These are phyloP conservation scores for Sordariomycetes sp. DNA, from an alignment of 2,329 filamentous ascomycete species.

Conservation along the genomic window DNA sequence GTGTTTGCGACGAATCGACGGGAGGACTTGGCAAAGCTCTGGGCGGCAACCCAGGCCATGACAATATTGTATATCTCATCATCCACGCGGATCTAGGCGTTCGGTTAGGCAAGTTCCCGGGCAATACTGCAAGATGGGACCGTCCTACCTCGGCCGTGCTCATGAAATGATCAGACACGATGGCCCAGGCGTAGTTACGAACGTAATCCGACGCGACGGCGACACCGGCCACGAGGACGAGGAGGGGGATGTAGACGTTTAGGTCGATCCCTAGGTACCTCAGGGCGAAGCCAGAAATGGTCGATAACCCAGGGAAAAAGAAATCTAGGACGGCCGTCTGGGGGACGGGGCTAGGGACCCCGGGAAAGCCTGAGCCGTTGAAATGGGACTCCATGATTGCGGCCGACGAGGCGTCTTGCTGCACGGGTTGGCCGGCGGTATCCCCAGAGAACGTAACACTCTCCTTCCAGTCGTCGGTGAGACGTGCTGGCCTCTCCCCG, in stretches of 20 bases:
- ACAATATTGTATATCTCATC: constrained; percentile 66
- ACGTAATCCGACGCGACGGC: constrained; percentile 43
- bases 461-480: no score
- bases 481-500: no score
- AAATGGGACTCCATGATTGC: background rate
- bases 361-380: no score
- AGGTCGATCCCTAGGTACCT: constrained; percentile 52
- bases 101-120: background rate
- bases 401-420: background rate
- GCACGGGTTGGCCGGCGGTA: background rate
- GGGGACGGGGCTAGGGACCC: background rate
- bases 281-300: constrained; percentile 40
- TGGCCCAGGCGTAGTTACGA: constrained; percentile 31
- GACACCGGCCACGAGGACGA: constrained; percentile 38
- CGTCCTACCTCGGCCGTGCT: constrained; percentile 41
- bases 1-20: constrained; percentile 57
- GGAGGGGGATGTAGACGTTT: constrained; percentile 48
- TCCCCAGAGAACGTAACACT: background rate
- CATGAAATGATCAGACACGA: constrained; percentile 46
- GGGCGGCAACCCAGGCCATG: constrained; percentile 57
- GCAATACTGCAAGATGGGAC: background rate
- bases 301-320: constrained; percentile 55
- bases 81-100: constrained; percentile 42
- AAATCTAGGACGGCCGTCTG: constrained; percentile 39
- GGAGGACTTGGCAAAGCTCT: constrained; percentile 48